A percentile compares a stretch with the other conserved stretches of the same genome.
Evolutionary conservation across 202 grass and related monocot genomes (phyloP).

Genomic region (Dendrocalamus latiflorus): DNA sequence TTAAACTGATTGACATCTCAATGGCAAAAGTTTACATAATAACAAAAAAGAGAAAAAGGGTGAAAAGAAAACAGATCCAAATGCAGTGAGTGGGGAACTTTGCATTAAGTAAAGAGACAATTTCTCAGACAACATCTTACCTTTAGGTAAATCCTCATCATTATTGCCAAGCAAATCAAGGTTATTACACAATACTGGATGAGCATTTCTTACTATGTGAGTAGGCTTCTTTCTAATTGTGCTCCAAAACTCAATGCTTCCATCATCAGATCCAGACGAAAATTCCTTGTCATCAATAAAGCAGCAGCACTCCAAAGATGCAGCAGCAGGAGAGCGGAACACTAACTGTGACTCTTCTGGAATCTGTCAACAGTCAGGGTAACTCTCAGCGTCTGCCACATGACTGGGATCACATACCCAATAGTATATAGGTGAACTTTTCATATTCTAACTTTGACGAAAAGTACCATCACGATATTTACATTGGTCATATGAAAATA

Average conservation of each 20-base stretch:
- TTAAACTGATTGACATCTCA: background rate
- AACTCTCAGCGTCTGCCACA: background rate
- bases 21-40: background rate
- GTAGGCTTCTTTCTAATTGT: conserved; percentile 74
- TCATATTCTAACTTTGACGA: background rate
- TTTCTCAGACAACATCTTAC: conserved; percentile 1
- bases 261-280: conserved; percentile 79
- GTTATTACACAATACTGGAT: conserved; percentile 27
- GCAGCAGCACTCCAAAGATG: conserved; percentile 79
- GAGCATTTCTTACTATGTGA: conserved; percentile 75
- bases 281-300: conserved; percentile 83
- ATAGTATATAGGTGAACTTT: background rate
- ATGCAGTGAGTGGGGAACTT: background rate
- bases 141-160: conserved; percentile 27
- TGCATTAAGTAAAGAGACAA: background rate
- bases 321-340: conserved; percentile 58
- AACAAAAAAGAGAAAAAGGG: background rate
- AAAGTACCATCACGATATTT: too few species aligned
- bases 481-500: background rate
- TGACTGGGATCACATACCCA: background rate
- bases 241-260: conserved; percentile 77
- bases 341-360: conserved; percentile 83
- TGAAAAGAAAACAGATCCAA: background rate
- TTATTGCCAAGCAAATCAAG: conserved; percentile 1
- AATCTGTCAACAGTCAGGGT: conserved; percentile 38